Base-by-base conservation (phyloP, 257 asterid genomes). In the Nicotiana noctiflora region DNA sequence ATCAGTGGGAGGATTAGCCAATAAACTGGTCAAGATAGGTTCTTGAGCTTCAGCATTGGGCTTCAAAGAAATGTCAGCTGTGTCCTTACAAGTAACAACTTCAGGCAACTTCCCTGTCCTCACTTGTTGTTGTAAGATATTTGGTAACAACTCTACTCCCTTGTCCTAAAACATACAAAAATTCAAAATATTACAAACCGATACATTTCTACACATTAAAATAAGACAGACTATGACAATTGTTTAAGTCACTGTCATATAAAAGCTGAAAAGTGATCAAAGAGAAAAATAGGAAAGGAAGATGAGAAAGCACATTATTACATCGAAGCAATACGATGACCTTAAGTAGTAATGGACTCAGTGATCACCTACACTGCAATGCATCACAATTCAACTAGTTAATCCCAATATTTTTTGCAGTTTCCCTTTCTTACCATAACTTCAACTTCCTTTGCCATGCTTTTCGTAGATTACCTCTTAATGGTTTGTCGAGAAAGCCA, bases 61-160 rank as follows among this genome's bases (percentile, higher is more conserved):
- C 82, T 88, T 86, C 65, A 81, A 83, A 9, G 87, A 86, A 81
- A 61, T 75, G 64, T 77, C 52, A 19, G 40, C 78, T 81, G 80
- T 89, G 46, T 82, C 79, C 79, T 27, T 62, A 49, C 84, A 40
- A 78, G 63, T 34, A 60, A 52, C 79, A 19, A 80, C 85, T 83
- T 90, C 94, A 37, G 90, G 88, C 76, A 89, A 81, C 76, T 84
- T 88, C 81, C 97, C 97, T 34, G 85, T 57, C 89, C 89, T 94
- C 80, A 92, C 74, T 81, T 92, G 90, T 81, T 90, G 95, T 86
- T 90, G 93, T 80, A 90, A 52, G 78, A 89, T 68, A 59, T 90
- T 96, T 6, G 99, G 98, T 86, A 96, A 85, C 86, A 94, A 83
- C 80, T 91, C 95, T 63, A 94, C 84, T 81, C 99, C 88, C 85